phyloP scores from a whole-genome alignment of 2,329 filamentous ascomycete genomes.

The Nothophaeocryptopus gaeumannii region DNA sequence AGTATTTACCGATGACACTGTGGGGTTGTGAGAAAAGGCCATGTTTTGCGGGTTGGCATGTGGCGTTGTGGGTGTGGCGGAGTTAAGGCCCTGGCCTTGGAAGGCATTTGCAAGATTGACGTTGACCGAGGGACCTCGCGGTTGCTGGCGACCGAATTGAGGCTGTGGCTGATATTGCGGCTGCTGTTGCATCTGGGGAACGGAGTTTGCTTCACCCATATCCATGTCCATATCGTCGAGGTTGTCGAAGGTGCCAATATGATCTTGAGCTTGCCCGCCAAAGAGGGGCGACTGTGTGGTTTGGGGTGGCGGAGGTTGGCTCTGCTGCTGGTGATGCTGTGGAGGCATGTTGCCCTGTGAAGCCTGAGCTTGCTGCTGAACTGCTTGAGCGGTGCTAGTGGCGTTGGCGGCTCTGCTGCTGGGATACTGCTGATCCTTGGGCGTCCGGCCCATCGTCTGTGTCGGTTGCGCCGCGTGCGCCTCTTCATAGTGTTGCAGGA shows the following conservation, averaged over 20 bases:
- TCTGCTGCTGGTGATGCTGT: conserved; percentile 20
- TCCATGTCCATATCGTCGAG: conserved; percentile 99
- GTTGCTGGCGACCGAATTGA: conserved; percentile 56
- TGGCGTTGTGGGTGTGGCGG: conserved; percentile 82
- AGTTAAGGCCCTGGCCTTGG: conserved; percentile 70
- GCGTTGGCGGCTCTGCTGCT: conserved; percentile 35
- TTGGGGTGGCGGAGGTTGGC: conserved; percentile 9
- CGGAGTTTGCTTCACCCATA: conserved; percentile 76
- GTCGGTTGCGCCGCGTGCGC: conserved; percentile 67
- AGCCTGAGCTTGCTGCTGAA: conserved; percentile 34
- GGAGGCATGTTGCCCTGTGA: conserved; percentile 24
- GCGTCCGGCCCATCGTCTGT: conserved; percentile 40
- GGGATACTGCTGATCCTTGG: conserved; percentile 37
- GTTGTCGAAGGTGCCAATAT: conserved; percentile 46
- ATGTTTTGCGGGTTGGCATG: conserved; percentile 64
- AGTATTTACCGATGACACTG: conserved; percentile 94
- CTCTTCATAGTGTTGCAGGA: conserved; percentile 96
- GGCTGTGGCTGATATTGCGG: conserved; percentile 45
- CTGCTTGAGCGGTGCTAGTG: conserved; percentile 34
- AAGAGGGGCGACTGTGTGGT: conserved; percentile 32
- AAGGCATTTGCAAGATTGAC: conserved; percentile 71
- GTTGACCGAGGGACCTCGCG: conserved; percentile 68
- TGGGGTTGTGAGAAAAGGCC: conserved; percentile 85
- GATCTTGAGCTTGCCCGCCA: conserved; percentile 32
- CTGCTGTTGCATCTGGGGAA: conserved; percentile 47